These are phyloP conservation scores for Glycine soja DNA, from an alignment of 306 rosid genomes.

Conservation along the genomic window DNA sequence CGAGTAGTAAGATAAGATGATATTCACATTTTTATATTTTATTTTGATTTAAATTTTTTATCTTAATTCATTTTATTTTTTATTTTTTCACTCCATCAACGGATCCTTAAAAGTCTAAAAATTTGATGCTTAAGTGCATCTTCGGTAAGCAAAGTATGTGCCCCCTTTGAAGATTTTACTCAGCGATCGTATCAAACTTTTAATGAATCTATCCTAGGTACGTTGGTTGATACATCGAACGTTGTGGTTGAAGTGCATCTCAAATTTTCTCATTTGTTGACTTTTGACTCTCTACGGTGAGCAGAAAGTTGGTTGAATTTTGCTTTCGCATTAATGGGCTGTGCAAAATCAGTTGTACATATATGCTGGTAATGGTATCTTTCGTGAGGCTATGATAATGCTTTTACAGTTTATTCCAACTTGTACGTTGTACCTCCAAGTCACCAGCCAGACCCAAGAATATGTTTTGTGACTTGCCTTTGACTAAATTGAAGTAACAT, in stretches of 20 bases:
- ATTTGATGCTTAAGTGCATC: constrained; percentile 8
- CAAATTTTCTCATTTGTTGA: background rate
- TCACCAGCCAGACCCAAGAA: too few relatives aligned
- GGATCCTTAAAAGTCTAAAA: background rate
- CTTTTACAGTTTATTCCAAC: too few relatives aligned
- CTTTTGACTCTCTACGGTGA: background rate
- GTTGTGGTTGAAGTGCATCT: background rate
- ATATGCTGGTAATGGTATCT: background rate
- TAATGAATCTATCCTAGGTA: background rate
- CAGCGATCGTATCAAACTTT: constrained; percentile 18
- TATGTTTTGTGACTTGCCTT: too few relatives aligned
- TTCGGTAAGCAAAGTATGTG: constrained; percentile 13
- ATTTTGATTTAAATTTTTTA: too few relatives aligned
- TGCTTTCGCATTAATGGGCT: constrained; percentile 25
- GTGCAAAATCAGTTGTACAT: constrained; percentile 6
- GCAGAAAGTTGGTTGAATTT: background rate
- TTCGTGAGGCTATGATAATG: constrained; percentile 15
- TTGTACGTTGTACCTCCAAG: too few relatives aligned
- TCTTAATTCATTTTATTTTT: too few relatives aligned
- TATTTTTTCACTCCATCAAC: too few relatives aligned
- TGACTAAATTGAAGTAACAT: too few relatives aligned
- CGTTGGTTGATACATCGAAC: background rate
- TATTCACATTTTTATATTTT: too few relatives aligned
- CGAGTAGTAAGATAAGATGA: too few relatives aligned
- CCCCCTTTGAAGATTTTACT: constrained; percentile 2